A percentile compares a stretch with the other conserved stretches of the same genome.
Conservation (phyloP, 768 basidiomycete species). For the Mycena venus region DNA sequence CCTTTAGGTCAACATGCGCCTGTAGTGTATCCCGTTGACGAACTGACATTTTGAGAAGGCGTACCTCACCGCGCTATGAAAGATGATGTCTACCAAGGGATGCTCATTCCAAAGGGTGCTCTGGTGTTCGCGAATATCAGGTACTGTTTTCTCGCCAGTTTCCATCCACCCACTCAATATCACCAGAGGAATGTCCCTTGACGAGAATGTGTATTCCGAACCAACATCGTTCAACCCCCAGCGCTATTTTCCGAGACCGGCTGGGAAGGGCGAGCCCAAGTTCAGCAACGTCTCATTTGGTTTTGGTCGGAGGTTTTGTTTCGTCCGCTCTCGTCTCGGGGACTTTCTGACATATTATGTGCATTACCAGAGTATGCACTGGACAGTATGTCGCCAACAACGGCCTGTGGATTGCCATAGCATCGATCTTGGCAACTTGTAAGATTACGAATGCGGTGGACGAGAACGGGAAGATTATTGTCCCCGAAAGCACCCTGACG, state of each 20-base stretch:
- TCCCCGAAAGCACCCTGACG: slow-evolving; percentile 55
- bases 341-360: background rate
- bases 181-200: slow-evolving; percentile 43
- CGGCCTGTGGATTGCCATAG: slow-evolving; percentile 61
- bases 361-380: slow-evolving; percentile 55
- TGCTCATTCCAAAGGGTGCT: too few relatives aligned
- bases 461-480: slow-evolving; percentile 48
- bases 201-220: slow-evolving; percentile 40
- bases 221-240: slow-evolving; percentile 44
- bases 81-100: too few relatives aligned
- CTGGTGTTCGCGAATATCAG: slow-evolving; percentile 40
- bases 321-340: background rate
- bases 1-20: background rate
- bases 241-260: slow-evolving; percentile 36
- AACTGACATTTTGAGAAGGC: slow-evolving; percentile 32
- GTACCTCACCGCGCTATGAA: slow-evolving; percentile 47
- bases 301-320: slow-evolving; percentile 21
- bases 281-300: slow-evolving; percentile 21
- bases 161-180: background rate
- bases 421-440: slow-evolving; percentile 60
- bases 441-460: slow-evolving; percentile 56
- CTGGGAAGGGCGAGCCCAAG: slow-evolving; percentile 8
- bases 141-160: slow-evolving; percentile 11
- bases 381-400: slow-evolving; percentile 61
- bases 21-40: background rate